Percentiles rank a stretch among this genome's conserved stretches.
Conservation (phyloP, 371 early-diverging fungal genomes). For the Syncephalis plumigaleata region DNA sequence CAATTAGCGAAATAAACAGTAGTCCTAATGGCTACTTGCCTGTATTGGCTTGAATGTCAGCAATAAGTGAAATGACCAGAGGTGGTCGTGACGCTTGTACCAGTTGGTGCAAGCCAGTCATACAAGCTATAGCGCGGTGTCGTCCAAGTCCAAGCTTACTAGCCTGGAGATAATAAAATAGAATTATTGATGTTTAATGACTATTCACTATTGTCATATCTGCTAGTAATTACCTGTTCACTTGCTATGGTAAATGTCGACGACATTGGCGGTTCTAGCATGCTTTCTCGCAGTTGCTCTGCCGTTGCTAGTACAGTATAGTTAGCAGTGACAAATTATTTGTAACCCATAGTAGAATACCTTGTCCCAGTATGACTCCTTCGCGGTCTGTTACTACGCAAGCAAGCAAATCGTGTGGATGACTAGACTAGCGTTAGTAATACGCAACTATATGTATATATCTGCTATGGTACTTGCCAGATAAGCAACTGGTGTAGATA, state of each 20-base stretch:
- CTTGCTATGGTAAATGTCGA: background rate
- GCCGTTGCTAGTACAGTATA: background rate
- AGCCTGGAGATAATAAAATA: background rate
- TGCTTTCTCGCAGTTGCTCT: background rate
- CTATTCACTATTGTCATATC: too few relatives aligned
- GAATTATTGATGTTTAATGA: too few relatives aligned
- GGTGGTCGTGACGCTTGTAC: background rate
- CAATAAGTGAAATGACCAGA: background rate
- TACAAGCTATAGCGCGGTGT: background rate
- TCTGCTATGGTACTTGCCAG: too few relatives aligned
- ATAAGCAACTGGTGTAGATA: too few relatives aligned
- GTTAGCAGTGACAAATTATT: too few relatives aligned
- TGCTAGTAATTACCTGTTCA: background rate
- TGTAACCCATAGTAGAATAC: background rate
- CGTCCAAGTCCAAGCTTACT: background rate
- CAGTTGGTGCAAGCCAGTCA: background rate
- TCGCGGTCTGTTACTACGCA: background rate
- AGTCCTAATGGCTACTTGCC: background rate
- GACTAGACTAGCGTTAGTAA: too few relatives aligned
- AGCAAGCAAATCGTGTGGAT: too few relatives aligned
- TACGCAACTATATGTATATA: too few relatives aligned
- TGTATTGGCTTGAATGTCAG: conserved; percentile 1
- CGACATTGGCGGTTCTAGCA: background rate
- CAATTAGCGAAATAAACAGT: too few relatives aligned
- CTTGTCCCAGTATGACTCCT: background rate